Conservation (phyloP, 495 filamentous ascomycete species). For the Tuber indicum region DNA sequence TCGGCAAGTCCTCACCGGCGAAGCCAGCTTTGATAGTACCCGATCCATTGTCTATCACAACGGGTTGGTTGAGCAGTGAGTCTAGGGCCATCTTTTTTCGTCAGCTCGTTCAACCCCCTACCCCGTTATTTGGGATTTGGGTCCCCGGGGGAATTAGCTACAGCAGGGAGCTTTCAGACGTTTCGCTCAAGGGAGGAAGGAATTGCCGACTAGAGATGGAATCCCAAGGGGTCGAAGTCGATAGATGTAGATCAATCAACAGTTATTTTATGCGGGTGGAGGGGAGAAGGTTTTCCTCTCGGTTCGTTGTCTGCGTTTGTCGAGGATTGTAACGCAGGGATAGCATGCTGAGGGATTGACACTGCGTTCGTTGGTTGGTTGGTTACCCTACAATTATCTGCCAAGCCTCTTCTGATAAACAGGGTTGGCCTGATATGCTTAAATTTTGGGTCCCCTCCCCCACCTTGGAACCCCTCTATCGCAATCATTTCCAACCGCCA, state of each 20-base stretch:
- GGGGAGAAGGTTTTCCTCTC: neutral
- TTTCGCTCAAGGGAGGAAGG: neutral
- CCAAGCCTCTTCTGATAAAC: neutral
- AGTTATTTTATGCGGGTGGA: neutral
- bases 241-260: neutral
- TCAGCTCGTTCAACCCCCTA: conserved; percentile 3
- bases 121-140: neutral
- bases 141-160: neutral
- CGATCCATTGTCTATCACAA: conserved; percentile 98
- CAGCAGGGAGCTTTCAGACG: neutral
- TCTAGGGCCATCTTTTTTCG: conserved; percentile 47
- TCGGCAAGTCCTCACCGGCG: conserved; percentile 88
- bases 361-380: neutral
- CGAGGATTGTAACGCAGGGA: neutral
- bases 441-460: neutral
- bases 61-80: conserved; percentile 89
- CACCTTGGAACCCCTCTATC: neutral
- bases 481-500: neutral
- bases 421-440: neutral
- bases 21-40: conserved; percentile 97
- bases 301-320: neutral
- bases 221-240: neutral
- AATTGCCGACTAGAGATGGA: neutral
- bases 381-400: neutral
- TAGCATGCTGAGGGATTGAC: neutral